Base-by-base conservation (phyloP, 371 early-diverging fungal species). In the Apophysomyces trapeziformis region DNA sequence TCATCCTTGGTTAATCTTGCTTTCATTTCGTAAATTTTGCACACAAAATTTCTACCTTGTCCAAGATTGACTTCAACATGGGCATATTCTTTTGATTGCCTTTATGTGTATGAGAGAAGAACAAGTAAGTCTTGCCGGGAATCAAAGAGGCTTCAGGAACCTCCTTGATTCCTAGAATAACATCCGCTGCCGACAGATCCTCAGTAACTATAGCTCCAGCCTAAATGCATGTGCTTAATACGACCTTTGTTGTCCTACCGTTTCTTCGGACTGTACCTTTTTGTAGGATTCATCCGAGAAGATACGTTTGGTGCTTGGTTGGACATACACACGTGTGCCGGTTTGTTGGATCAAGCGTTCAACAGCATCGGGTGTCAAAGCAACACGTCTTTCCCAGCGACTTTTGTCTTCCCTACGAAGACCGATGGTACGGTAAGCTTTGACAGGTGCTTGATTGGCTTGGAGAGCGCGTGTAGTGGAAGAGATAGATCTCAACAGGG, bases 51-150 rank as follows among this genome's bases (percentile, higher is more conserved):
- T 14, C n/a, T 39, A 37, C 93, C 87, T 94, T 93, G 78, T 96
- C 96, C 37, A 98, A 83, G 39, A 96, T 83, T 41, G 80, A 77
- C 72, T 94, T 87, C 58, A 98, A 87, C 86, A 93, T 89, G 18
- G 92, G 90, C 95, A 96, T 95, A 75, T 98, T 98, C 75, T 96
- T 92, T 38, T 66, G 58, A 66, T 96, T 96, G 26, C 96, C 99
- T 80, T 99, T 99, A 84, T 96, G 97, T 0, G 98, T 98, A 78
- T 99, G 99, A 61, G 97, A 96, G 71, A 99, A 99, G 80, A 93
- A 92, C 26, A 96, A 47, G 76, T 96, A 98, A 1, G 95, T 95
- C 82, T 97, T 97, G 74, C 92, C 82, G 0, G 89, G 88, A 4
- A 98, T 77, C 62, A 99, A 72, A 59, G 92, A 80, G 56, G 83